Conservation (phyloP, 257 asterid species). For the Cruciata laevipes region DNA sequence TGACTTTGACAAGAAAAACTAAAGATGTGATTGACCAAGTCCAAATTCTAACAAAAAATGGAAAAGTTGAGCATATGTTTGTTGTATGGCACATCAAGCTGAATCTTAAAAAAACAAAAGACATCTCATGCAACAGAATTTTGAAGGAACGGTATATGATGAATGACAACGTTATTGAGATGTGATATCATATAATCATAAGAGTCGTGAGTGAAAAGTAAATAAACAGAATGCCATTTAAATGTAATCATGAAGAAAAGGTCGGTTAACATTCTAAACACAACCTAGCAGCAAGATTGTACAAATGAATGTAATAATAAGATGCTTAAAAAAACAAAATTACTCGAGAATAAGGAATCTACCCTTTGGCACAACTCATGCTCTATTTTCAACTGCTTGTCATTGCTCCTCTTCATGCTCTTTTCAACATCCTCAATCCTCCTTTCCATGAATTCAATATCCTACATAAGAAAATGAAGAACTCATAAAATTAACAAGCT, state of each 20-base stretch:
- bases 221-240: neutral
- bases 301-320: neutral
- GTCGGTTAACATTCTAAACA: neutral
- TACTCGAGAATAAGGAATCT: constrained; percentile 8
- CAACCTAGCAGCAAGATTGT: neutral
- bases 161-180: neutral
- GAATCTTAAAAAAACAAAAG: neutral
- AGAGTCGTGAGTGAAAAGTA: neutral
- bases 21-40: neutral
- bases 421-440: constrained; percentile 89
- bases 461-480: constrained; percentile 31
- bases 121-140: neutral
- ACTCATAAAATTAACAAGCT: constrained; percentile 16
- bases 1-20: neutral
- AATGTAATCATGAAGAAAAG: neutral
- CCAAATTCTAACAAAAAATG: neutral
- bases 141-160: neutral
- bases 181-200: neutral
- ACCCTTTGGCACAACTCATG: constrained; percentile 82
- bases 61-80: neutral
- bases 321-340: neutral
- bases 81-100: too few relatives aligned
- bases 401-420: constrained; percentile 99
- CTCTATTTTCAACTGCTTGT: constrained; percentile 89
- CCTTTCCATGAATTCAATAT: constrained; percentile 81